These are phyloP conservation scores for Neofusicoccum laricinum DNA, from an alignment of 2,329 filamentous ascomycete species.

Conservation along the genomic window DNA sequence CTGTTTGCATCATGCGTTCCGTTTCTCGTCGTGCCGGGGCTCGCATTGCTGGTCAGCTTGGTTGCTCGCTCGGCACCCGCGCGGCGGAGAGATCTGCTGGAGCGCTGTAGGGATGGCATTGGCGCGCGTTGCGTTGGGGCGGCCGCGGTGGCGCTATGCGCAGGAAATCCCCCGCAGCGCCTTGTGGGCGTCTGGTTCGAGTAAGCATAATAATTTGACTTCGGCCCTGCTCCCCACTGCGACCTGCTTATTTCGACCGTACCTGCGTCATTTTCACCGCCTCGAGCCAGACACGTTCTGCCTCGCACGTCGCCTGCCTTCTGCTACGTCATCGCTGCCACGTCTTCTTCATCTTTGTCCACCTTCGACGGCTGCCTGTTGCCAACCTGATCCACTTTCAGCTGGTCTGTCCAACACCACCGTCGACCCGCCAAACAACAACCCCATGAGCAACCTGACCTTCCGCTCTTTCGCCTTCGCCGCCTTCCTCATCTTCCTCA, in stretches of 20 bases:
- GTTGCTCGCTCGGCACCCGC: background rate
- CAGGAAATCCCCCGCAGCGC: too few relatives aligned
- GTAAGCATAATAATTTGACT: slow-evolving; percentile 12
- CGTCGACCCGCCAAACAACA: slow-evolving; percentile 24
- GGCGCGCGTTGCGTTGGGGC: background rate
- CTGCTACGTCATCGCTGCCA: too few relatives aligned
- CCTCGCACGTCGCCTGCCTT: background rate
- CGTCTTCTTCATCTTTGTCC: background rate
- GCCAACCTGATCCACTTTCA: background rate
- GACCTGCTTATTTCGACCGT: slow-evolving; percentile 7
- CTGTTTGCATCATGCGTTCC: background rate
- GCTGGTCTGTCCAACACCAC: slow-evolving; percentile 24
- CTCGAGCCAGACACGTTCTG: background rate
- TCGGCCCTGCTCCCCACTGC: background rate
- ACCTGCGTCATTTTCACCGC: background rate
- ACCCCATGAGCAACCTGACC: background rate
- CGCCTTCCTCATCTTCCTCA: slow-evolving; percentile 19
- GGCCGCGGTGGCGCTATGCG: background rate
- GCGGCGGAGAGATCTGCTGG: background rate
- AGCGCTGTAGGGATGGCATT: background rate
- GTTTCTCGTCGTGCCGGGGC: background rate
- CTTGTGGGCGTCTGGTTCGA: background rate
- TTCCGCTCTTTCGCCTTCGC: background rate
- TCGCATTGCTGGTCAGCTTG: background rate
- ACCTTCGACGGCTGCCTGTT: background rate